Evolutionary conservation across 305 asterid species (phyloP).

Genomic region (Galium porrigens): DNA sequence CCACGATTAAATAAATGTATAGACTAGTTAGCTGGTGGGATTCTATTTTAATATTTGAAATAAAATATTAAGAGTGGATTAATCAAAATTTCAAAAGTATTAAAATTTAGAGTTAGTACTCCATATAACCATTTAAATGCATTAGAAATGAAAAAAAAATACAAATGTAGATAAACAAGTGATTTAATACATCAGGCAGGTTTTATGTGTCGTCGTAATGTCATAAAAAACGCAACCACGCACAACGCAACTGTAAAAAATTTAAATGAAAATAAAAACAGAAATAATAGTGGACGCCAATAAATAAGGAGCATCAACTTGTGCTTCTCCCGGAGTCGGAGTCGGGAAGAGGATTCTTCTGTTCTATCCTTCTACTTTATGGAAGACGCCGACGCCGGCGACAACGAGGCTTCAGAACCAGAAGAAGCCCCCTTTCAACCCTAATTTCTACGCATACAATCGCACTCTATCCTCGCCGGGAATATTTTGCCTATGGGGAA

Average conservation of each 20-base stretch:
- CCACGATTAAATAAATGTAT: too few species aligned
- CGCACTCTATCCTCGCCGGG: neutral
- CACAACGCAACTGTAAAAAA: neutral
- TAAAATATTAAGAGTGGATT: too few species aligned
- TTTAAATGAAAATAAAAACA: neutral
- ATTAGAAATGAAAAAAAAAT: too few species aligned
- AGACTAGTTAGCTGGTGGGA: too few species aligned
- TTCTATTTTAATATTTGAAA: too few species aligned
- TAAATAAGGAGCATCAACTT: neutral
- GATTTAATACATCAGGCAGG: too few species aligned
- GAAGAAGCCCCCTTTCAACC: neutral
- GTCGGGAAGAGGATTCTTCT: constrained; percentile 8
- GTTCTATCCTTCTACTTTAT: neutral
- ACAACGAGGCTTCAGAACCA: neutral
- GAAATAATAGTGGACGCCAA: neutral
- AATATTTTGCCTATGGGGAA: constrained; percentile 26
- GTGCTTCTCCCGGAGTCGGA: constrained; percentile 5
- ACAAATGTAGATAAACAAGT: too few species aligned
- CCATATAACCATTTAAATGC: too few species aligned
- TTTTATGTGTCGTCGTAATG: too few species aligned
- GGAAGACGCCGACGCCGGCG: constrained; percentile 10
- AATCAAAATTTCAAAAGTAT: too few species aligned
- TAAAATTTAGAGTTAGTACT: too few species aligned
- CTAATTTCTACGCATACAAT: neutral
- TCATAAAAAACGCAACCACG: too few species aligned